Evolutionary conservation across 352 stramenopile genomes (phyloP).

Genomic region (Saprolegnia parasitica): DNA sequence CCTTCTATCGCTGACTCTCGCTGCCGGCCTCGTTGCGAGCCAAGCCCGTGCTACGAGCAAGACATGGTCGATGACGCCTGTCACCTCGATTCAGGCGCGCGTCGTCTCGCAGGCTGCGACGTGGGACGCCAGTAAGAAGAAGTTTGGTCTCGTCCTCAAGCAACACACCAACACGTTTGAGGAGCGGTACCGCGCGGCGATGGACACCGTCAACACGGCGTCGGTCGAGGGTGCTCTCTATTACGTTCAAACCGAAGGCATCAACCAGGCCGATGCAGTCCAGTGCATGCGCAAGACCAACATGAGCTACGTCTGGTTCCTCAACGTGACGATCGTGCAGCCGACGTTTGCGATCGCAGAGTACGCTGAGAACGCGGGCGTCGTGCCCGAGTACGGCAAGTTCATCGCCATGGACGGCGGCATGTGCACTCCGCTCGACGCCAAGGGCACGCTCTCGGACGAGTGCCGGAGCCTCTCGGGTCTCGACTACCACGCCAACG

Average conservation of each 20-base stretch:
- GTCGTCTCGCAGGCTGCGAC: constrained; percentile 5
- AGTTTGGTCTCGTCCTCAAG: neutral
- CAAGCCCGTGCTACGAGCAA: neutral
- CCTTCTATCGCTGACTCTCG: no score
- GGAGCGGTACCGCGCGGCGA: constrained; percentile 39
- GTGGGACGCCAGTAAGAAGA: constrained; percentile 13
- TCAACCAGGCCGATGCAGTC: constrained; percentile 42
- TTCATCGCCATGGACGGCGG: constrained; percentile 61
- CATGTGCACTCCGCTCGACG: constrained; percentile 50
- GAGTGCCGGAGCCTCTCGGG: constrained; percentile 63
- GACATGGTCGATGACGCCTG: neutral
- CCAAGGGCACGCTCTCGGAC: constrained; percentile 38
- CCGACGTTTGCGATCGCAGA: constrained; percentile 41
- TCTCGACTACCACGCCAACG: constrained; percentile 41
- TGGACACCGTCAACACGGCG: constrained; percentile 75
- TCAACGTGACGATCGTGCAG: constrained; percentile 53
- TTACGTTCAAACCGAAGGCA: constrained; percentile 76
- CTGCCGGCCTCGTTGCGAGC: no score
- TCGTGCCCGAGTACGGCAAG: constrained; percentile 42
- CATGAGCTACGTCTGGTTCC: constrained; percentile 69
- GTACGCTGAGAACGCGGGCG: constrained; percentile 44
- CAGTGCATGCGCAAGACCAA: constrained; percentile 58
- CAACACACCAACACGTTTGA: constrained; percentile 34
- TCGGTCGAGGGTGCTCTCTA: constrained; percentile 72
- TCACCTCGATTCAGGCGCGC: constrained; percentile 10